Evolutionary conservation across 768 basidiomycete genomes (phyloP), one percentile per base, ranked within the genome.

Genomic region (Russula ochroleuca): DNA sequence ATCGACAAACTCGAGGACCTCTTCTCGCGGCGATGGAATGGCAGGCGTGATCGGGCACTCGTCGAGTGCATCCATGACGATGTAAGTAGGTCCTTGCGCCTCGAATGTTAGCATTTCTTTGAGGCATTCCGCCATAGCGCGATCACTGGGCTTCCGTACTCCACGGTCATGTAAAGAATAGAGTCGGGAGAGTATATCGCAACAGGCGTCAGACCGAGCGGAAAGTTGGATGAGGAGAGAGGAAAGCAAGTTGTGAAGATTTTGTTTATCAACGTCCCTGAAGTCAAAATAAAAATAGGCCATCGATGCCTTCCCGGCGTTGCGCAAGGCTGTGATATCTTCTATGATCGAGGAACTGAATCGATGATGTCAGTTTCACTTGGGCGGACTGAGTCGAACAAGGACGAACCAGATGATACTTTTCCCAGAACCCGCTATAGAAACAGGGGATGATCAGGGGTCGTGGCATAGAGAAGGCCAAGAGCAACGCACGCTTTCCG

Each of bases 331-430:
- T 17, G 9, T 4, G 23, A 59, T 31, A 17, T 50, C 49, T 2
- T 59, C 17, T 9, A 61, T 54, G 28, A 61, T 38, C 9, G 52
- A 17, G 7, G 52, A 61, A 28, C 60, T 61, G 5, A 43, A 43
- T 19, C 3, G 0, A 41, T 19, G 6, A 33, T 23, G 21, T 48
- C 15, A 48, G 13, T 10, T n/a, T 5, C 25, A 25, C 8, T 21
- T 21, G 17, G 2, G 19, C 8, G 23, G 2, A 37, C 23, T 2
- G 9, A 15, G 1, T 2, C 6, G n/a, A 3, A 17, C 5, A 19
- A 21, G 0, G 14, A 41, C 61, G 9, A 40, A 62, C 61, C 61
- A 56, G 8, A 62, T 3, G 8, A 62, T 31, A 38, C 43, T 62
- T 38, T 57, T 50, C 17, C 61, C 54, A 0, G 60, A 37, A 5